Percentiles rank a stretch among this genome's conserved stretches.
phyloP scores from a whole-genome alignment of 352 stramenopile genomes.

The Phytophthora citrophthora region DNA sequence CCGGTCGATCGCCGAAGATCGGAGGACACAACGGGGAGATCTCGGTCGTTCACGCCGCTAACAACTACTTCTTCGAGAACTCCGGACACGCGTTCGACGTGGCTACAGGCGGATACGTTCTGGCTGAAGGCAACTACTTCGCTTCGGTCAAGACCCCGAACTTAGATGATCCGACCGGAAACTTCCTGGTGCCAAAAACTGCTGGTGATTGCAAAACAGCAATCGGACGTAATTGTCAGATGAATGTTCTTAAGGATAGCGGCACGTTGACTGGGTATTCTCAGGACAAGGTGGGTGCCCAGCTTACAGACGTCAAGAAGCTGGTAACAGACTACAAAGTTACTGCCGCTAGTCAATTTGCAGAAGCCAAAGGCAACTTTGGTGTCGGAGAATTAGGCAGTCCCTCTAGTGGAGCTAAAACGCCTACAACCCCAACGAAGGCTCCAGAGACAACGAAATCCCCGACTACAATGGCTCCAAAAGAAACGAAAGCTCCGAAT shows the following conservation, averaged over 20 bases:
- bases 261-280: conserved; percentile 12
- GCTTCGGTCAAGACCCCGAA: conserved; percentile 11
- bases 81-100: conserved; percentile 26
- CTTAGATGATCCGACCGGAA: conserved; percentile 11
- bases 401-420: no score
- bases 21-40: conserved; percentile 8
- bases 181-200: conserved; percentile 21
- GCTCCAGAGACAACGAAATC: no score
- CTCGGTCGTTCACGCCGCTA: conserved; percentile 23
- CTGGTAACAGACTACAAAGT: conserved; percentile 1
- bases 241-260: conserved; percentile 23
- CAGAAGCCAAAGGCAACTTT: conserved; percentile 17
- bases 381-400: conserved; percentile 4
- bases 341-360: conserved; percentile 5
- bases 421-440: no score
- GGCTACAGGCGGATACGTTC: conserved; percentile 13
- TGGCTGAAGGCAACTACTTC: conserved; percentile 37
- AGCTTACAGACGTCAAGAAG: conserved; percentile 1
- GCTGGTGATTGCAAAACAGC: conserved; percentile 15
- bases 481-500: no score
- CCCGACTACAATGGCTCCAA: no score
- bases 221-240: conserved; percentile 24
- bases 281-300: neutral
- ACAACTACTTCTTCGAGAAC: conserved; percentile 34
- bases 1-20: conserved; percentile 42